phyloP scores from a whole-genome alignment of 768 basidiomycete genomes.

The Lactifluus rugatus region DNA sequence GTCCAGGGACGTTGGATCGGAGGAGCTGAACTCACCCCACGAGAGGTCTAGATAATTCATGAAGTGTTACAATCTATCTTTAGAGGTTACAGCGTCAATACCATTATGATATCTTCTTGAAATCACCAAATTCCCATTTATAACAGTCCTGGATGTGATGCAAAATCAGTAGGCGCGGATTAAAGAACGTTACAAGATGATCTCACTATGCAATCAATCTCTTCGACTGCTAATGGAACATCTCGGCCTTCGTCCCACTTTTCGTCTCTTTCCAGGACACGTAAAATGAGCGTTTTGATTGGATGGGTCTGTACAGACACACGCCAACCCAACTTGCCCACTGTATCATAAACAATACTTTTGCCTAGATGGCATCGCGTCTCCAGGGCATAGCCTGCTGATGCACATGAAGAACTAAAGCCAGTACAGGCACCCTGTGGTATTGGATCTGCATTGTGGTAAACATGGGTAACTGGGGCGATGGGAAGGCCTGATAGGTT shows the following conservation, averaged over 20 bases:
- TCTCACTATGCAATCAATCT: slow-evolving; percentile 54
- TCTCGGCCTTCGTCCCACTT: slow-evolving; percentile 37
- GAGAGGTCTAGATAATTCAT: neutral
- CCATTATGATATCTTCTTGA: slow-evolving; percentile 23
- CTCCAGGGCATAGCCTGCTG: slow-evolving; percentile 59
- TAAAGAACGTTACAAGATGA: neutral
- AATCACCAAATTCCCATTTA: slow-evolving; percentile 64
- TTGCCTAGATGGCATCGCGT: slow-evolving; percentile 53
- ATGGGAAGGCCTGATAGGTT: slow-evolving; percentile 9
- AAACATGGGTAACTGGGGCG: slow-evolving; percentile 35
- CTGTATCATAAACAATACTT: slow-evolving; percentile 59
- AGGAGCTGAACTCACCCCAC: slow-evolving; percentile 36
- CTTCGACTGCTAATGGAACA: slow-evolving; percentile 48
- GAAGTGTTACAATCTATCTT: neutral
- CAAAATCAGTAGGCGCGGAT: neutral
- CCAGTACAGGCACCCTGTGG: slow-evolving; percentile 51
- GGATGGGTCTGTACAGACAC: slow-evolving; percentile 47
- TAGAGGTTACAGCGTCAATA: neutral
- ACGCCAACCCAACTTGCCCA: slow-evolving; percentile 50
- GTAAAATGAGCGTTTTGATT: slow-evolving; percentile 44
- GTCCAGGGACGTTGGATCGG: slow-evolving; percentile 77
- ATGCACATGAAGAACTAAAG: slow-evolving; percentile 41
- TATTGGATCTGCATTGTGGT: slow-evolving; percentile 65
- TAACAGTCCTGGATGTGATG: slow-evolving; percentile 50
- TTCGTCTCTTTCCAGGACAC: slow-evolving; percentile 42